Percentiles rank a stretch among this genome's conserved stretches.
phyloP scores from a whole-genome alignment of 257 asterid genomes.

The Solanum gracilifrons region DNA sequence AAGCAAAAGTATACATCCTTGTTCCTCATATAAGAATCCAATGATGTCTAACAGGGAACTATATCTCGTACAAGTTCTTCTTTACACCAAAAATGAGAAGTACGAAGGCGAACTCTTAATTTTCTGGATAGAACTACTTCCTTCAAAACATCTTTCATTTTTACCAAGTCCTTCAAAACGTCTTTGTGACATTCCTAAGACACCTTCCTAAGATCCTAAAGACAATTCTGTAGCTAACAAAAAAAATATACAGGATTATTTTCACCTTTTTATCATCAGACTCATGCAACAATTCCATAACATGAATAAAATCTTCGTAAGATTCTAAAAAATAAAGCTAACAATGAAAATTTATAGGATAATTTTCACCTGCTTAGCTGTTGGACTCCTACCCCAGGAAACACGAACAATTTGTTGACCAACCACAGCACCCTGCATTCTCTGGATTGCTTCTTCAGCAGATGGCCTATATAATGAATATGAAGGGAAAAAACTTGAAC shows the following conservation, averaged over 20 bases:
- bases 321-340: background rate
- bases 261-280: background rate
- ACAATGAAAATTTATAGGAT: background rate
- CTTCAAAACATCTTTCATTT: background rate
- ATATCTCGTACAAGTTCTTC: background rate
- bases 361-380: conserved; percentile 61
- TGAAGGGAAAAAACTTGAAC: conserved; percentile 1
- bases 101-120: background rate
- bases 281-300: background rate
- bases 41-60: background rate
- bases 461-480: conserved; percentile 39
- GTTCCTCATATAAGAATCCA: background rate
- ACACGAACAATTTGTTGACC: conserved; percentile 91
- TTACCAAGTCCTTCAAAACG: background rate
- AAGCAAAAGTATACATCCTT: background rate
- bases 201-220: background rate
- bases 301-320: background rate
- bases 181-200: background rate
- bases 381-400: conserved; percentile 87
- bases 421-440: conserved; percentile 81
- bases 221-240: background rate
- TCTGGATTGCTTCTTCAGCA: conserved; percentile 91
- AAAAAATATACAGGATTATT: background rate
- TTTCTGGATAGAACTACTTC: background rate
- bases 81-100: background rate